Conservation (phyloP, 306 rosid genomes). For the Nissolia schottii region DNA sequence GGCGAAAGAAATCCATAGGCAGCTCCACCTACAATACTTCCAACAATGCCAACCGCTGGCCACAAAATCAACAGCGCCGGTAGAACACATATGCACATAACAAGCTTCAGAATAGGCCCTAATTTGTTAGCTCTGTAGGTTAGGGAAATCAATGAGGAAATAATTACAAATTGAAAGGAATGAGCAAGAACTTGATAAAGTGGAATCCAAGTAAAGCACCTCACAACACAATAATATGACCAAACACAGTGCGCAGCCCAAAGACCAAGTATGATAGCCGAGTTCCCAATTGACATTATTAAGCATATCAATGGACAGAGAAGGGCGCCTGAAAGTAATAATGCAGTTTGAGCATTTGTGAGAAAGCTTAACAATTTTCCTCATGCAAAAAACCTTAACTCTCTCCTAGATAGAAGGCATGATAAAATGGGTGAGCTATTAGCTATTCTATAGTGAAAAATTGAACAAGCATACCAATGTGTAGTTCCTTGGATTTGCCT, state of each 20-base stretch:
- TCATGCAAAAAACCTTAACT: constrained; percentile 16
- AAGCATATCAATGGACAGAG: constrained; percentile 72
- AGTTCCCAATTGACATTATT: constrained; percentile 57
- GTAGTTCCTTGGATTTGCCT: neutral
- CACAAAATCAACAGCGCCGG: constrained; percentile 65
- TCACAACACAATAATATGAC: constrained; percentile 67
- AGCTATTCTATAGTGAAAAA: neutral
- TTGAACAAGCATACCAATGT: neutral
- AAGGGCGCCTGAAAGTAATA: constrained; percentile 64
- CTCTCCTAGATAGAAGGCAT: neutral
- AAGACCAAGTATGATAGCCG: constrained; percentile 63
- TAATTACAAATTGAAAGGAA: neutral
- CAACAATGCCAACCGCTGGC: constrained; percentile 75
- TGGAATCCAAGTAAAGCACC: constrained; percentile 45
- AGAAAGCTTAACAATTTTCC: neutral
- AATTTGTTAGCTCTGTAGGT: constrained; percentile 58
- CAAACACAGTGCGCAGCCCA: constrained; percentile 70
- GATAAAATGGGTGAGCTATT: neutral
- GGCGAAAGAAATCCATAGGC: constrained; percentile 80
- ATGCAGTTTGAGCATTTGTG: neutral
- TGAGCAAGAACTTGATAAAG: neutral
- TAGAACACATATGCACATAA: constrained; percentile 54
- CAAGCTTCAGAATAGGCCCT: constrained; percentile 72
- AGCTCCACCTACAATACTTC: constrained; percentile 77
- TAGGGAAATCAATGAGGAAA: constrained; percentile 25